A percentile compares a stretch with the other conserved stretches of the same genome.
phyloP scores from a whole-genome alignment of 1,284 basidiomycete genomes.

The Puccinia novopanici region DNA sequence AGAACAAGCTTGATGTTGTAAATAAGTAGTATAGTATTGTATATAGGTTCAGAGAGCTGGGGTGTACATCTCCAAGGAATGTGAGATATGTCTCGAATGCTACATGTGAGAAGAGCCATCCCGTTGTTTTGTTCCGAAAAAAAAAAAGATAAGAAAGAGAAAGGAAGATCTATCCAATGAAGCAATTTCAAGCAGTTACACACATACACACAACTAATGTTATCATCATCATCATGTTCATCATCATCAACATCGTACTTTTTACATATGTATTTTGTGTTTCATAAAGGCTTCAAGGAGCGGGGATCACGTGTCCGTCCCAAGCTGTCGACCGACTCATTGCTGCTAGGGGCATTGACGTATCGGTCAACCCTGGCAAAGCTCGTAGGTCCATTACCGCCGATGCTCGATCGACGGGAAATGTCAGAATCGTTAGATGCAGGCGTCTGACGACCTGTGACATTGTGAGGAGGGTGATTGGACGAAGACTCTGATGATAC shows the following conservation, averaged over 20 bases:
- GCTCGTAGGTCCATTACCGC: not conserved
- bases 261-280: too few relatives aligned
- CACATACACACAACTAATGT: not conserved
- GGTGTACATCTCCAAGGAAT: too few relatives aligned
- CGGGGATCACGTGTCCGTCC: not conserved
- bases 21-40: too few relatives aligned
- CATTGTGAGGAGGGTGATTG: not conserved
- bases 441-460: slow-evolving; percentile 17
- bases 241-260: too few relatives aligned
- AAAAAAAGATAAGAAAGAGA: not conserved
- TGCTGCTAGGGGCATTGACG: not conserved
- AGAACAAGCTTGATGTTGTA: too few relatives aligned
- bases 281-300: slow-evolving; percentile 19
- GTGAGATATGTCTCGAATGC: slow-evolving; percentile 1
- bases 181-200: too few relatives aligned
- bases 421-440: slow-evolving; percentile 22
- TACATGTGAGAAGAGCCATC: not conserved
- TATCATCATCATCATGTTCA: not conserved
- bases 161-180: slow-evolving; percentile 6
- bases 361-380: slow-evolving; percentile 7
- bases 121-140: too few relatives aligned
- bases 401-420: slow-evolving; percentile 22
- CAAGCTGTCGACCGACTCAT: not conserved
- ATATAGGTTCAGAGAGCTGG: too few relatives aligned
- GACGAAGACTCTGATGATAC: slow-evolving; percentile 18